Evolutionary conservation across 169 alveolate genomes (phyloP), one percentile per base, ranked within the genome.

Genomic region (Toxoplasma gondii): DNA sequence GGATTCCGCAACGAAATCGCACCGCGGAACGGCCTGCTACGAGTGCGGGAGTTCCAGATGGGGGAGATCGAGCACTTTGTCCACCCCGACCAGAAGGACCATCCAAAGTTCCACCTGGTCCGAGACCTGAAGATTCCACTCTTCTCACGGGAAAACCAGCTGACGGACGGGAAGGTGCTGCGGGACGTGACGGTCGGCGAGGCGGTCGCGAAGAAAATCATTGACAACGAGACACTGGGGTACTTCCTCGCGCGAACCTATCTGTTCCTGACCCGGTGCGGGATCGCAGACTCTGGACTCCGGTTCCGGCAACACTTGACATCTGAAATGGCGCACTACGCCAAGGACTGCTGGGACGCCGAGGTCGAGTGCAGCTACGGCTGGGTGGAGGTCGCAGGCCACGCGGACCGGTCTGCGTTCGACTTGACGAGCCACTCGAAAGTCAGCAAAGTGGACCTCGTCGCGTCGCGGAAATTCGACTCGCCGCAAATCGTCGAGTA

Each of bases 321-420:
- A 5, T 98, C 98, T 81, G 99, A 99, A 96, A 99, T 99, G 99
- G 99, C 99, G 43, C 99, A 99, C 97, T 99, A 99, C 97, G 99
- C 99, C 38, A 95, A 97, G 81, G 99, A 99, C 95, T 99, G 99
- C 97, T 99, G 99, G 99, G 99, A 99, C 97, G 99, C 99, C 29
- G 99, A 99, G 96, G 97, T 99, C 41, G 97, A 98, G 92, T 98
- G 99, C 10, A 98, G 99, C 45, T 98, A 98, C 94, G 99, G 99
- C 36, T 99, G 99, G 99, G 97, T 98, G 29, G 99, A 99, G 94
- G 97, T 98, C 92, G 99, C 98, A 34, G 99, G 99, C 24, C 99
- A 97, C 93, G 99, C 99, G 24, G 99, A 99, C 94, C 97, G 99
- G 69, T 27, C 91, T 34, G 99, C 99, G 34, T 99, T 94, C 93